phyloP scores from a whole-genome alignment of 1,284 basidiomycete species.

The Apiotrichum sp. region DNA sequence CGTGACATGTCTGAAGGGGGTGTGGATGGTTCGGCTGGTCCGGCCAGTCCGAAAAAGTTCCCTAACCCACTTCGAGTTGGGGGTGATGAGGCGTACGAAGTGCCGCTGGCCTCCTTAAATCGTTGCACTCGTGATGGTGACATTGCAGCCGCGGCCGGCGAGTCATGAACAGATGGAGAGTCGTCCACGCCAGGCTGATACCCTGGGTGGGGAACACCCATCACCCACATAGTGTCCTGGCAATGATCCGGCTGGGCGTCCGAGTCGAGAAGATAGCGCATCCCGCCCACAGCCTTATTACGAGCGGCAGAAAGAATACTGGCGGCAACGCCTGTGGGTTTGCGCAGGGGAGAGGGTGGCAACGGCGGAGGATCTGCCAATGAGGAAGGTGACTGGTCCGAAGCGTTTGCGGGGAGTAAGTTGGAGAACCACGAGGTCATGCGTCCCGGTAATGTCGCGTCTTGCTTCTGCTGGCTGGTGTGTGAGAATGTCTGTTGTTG shows the following conservation, averaged over 20 bases:
- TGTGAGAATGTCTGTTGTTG: neutral
- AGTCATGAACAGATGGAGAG: neutral
- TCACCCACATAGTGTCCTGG: constrained; percentile 71
- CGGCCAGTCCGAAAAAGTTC: constrained; percentile 35
- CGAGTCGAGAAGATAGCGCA: constrained; percentile 74
- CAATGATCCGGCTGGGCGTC: constrained; percentile 71
- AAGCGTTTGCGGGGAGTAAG: constrained; percentile 24
- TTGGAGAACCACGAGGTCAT: constrained; percentile 44
- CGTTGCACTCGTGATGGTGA: constrained; percentile 10
- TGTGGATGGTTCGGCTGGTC: constrained; percentile 4
- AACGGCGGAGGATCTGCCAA: neutral
- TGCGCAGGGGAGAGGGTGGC: constrained; percentile 34
- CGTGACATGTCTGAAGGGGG: constrained; percentile 4
- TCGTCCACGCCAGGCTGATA: constrained; percentile 29
- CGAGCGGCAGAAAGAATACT: constrained; percentile 41
- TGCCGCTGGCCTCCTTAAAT: constrained; percentile 7
- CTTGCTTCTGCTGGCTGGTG: neutral
- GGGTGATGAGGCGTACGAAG: constrained; percentile 5
- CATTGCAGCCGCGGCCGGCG: neutral
- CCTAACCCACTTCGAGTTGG: constrained; percentile 26
- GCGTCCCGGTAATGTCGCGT: constrained; percentile 24
- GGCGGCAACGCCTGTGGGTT: constrained; percentile 33
- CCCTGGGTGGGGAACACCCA: constrained; percentile 66
- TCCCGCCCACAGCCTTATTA: constrained; percentile 47
- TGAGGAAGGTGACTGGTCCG: constrained; percentile 3